These are phyloP conservation scores for Paxillus involutus DNA, from an alignment of 768 basidiomycete genomes.

Conservation along the genomic window DNA sequence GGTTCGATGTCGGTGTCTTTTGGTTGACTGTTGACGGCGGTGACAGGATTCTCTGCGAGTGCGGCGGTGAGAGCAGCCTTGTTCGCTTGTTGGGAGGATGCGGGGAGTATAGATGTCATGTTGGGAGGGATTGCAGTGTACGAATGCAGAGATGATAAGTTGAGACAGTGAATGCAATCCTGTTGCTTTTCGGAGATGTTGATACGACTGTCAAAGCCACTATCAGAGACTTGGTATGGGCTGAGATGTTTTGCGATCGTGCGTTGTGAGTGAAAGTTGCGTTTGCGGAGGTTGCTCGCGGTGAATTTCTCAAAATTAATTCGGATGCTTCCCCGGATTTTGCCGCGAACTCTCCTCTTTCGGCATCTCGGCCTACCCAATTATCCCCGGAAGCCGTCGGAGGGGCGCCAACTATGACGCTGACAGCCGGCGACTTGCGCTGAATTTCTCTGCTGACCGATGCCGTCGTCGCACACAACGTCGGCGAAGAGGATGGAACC, in stretches of 20 bases:
- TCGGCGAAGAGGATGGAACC: slow-evolving; percentile 52
- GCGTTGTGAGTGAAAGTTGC: not conserved
- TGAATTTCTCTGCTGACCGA: not conserved
- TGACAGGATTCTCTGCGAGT: slow-evolving; percentile 53
- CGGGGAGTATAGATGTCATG: slow-evolving; percentile 52
- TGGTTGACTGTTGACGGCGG: slow-evolving; percentile 10
- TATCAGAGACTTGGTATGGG: not conserved
- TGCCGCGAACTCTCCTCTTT: slow-evolving; percentile 13
- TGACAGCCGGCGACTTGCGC: not conserved
- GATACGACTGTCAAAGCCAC: slow-evolving; percentile 14
- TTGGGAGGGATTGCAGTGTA: slow-evolving; percentile 27
- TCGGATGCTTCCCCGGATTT: slow-evolving; percentile 20
- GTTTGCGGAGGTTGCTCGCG: not conserved
- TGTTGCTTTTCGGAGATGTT: slow-evolving; percentile 4
- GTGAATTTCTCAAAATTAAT: slow-evolving; percentile 7
- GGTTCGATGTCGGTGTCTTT: slow-evolving; percentile 56
- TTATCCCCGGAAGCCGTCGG: not conserved
- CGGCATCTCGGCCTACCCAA: not conserved
- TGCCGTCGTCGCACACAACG: not conserved
- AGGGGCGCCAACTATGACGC: not conserved
- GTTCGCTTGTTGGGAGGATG: slow-evolving; percentile 71
- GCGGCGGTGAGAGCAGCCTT: slow-evolving; percentile 78
- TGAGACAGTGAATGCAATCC: slow-evolving; percentile 6
- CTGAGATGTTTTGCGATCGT: not conserved
- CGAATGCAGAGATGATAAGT: slow-evolving; percentile 1